Conservation (phyloP, 768 basidiomycete genomes). For the Russula abietina region DNA sequence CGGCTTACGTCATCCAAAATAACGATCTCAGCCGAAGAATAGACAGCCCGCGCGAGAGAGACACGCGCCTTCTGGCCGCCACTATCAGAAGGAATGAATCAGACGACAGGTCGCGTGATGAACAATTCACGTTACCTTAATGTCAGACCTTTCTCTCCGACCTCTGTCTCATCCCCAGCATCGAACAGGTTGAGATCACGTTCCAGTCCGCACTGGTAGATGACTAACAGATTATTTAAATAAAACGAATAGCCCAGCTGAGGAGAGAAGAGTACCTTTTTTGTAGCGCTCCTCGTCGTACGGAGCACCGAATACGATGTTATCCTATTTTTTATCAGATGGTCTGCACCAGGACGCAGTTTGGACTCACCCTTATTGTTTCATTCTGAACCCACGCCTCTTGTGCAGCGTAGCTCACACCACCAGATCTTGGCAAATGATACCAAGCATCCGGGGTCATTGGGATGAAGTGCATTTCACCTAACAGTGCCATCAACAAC, state of each 20-base stretch:
- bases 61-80: slow-evolving; percentile 58
- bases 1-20: slow-evolving; percentile 65
- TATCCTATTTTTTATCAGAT: slow-evolving; percentile 33
- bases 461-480: slow-evolving; percentile 63
- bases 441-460: slow-evolving; percentile 52
- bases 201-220: slow-evolving; percentile 27
- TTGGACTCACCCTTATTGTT: slow-evolving; percentile 49
- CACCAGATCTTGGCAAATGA: slow-evolving; percentile 59
- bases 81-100: slow-evolving; percentile 23
- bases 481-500: slow-evolving; percentile 56
- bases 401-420: slow-evolving; percentile 77
- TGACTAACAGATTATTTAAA: slow-evolving; percentile 3
- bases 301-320: slow-evolving; percentile 45
- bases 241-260: neutral
- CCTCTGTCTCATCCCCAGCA: slow-evolving; percentile 47
- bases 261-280: slow-evolving; percentile 29
- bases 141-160: slow-evolving; percentile 55
- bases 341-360: neutral
- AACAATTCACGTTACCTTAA: slow-evolving; percentile 28
- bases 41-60: slow-evolving; percentile 53
- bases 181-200: slow-evolving; percentile 44
- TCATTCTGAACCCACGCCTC: slow-evolving; percentile 84
- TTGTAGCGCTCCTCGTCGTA: slow-evolving; percentile 43
- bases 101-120: neutral
- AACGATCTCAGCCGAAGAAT: slow-evolving; percentile 54